Evolutionary conservation across 768 basidiomycete genomes (phyloP).

Genomic region (Coprinopsis sp.): DNA sequence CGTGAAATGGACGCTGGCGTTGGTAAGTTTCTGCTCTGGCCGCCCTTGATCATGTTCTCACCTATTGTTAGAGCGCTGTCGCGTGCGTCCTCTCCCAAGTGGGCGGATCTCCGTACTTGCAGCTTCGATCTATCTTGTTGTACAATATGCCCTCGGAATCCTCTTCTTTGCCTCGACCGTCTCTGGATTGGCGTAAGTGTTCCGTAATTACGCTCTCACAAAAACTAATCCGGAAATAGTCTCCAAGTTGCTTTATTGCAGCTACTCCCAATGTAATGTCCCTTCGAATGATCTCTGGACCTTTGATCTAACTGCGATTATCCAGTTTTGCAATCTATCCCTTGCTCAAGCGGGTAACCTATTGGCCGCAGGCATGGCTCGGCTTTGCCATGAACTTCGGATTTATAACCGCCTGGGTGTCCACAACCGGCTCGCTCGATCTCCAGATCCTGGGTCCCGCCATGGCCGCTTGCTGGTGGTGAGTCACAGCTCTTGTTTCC

Average conservation of each 20-base stretch:
- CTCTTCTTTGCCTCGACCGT: conserved; percentile 34
- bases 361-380: conserved; percentile 63
- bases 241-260: conserved; percentile 41
- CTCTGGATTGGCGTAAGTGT: conserved; percentile 30
- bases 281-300: background rate
- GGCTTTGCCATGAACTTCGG: conserved; percentile 58
- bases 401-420: conserved; percentile 44
- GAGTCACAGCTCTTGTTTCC: conserved; percentile 13
- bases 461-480: conserved; percentile 46
- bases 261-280: conserved; percentile 39
- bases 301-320: background rate
- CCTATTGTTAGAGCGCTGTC: conserved; percentile 39
- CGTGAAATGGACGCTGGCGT: conserved; percentile 48
- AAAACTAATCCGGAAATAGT: conserved; percentile 19
- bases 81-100: conserved; percentile 43
- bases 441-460: conserved; percentile 27
- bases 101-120: conserved; percentile 41
- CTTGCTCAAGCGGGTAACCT: conserved; percentile 49
- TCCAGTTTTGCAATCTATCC: conserved; percentile 43
- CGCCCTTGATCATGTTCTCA: no score
- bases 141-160: conserved; percentile 38
- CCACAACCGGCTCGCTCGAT: conserved; percentile 31
- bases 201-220: conserved; percentile 9
- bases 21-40: no score
- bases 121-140: conserved; percentile 35